Conservation (phyloP, 306 rosid genomes). For the Spatholobus suberectus region DNA sequence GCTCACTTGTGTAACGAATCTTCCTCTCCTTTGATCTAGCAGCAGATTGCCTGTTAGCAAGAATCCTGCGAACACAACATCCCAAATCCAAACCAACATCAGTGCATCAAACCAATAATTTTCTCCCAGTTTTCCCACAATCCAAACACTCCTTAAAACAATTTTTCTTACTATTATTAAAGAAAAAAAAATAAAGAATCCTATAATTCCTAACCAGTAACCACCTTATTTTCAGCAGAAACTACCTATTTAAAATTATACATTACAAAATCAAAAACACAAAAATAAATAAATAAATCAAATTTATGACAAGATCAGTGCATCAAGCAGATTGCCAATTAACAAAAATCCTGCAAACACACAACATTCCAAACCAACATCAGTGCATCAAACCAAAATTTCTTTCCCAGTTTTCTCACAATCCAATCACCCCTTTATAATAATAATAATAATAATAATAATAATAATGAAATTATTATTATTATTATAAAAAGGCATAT, state of each 20-base stretch:
- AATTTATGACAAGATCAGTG: background rate
- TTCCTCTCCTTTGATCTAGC: constrained; percentile 98
- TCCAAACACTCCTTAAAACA: background rate
- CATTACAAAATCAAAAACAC: background rate
- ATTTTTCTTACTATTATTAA: background rate
- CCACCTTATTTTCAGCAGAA: background rate
- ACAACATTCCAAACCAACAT: background rate
- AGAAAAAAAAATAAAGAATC: background rate
- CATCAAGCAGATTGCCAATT: background rate
- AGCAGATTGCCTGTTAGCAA: constrained; percentile 95
- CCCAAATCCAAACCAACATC: constrained; percentile 1
- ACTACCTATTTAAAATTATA: background rate
- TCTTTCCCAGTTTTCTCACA: background rate
- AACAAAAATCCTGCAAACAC: background rate
- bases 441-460: background rate
- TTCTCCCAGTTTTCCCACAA: background rate
- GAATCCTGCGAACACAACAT: constrained; percentile 60
- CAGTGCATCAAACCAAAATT: background rate
- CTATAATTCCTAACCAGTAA: background rate
- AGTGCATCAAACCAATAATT: constrained; percentile 17
- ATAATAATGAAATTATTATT: too few species aligned
- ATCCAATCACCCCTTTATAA: background rate
- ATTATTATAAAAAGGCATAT: too few species aligned
- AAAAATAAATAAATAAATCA: background rate
- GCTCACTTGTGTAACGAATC: constrained; percentile 79